Conservation (phyloP, 768 basidiomycete genomes). For the Lactarius indigo region DNA sequence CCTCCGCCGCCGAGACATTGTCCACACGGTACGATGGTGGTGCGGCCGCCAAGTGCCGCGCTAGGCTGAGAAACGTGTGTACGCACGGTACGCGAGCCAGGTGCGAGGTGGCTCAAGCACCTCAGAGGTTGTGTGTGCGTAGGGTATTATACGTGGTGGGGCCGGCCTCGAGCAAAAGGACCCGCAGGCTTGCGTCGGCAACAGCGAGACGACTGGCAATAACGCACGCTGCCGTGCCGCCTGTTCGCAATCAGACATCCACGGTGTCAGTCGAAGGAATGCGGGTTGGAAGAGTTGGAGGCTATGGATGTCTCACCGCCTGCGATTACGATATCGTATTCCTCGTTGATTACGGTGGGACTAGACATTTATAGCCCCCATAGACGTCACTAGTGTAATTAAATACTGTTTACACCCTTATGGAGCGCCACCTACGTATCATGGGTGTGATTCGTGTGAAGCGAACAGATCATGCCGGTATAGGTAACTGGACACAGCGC, state of each 20-base stretch:
- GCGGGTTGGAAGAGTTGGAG: no score
- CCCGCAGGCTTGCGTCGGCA: slow-evolving; percentile 50
- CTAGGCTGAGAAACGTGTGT: slow-evolving; percentile 40
- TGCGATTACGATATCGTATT: slow-evolving; percentile 19
- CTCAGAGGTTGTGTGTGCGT: slow-evolving; percentile 53
- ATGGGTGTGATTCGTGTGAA: no score
- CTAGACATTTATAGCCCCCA: not conserved
- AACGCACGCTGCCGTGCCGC: slow-evolving; percentile 53
- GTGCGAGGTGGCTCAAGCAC: slow-evolving; percentile 41
- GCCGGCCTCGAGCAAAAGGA: slow-evolving; percentile 60
- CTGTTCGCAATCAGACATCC: not conserved
- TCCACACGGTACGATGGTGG: slow-evolving; percentile 41
- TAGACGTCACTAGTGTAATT: no score
- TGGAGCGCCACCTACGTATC: no score
- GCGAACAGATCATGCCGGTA: no score
- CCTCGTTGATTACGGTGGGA: not conserved
- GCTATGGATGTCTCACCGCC: slow-evolving; percentile 26
- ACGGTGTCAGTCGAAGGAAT: not conserved
- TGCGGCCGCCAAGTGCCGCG: slow-evolving; percentile 43
- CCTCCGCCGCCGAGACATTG: slow-evolving; percentile 61
- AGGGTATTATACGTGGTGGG: slow-evolving; percentile 44
- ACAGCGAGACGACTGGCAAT: slow-evolving; percentile 52
- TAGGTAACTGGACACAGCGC: no score
- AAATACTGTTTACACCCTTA: no score
- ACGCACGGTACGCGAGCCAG: slow-evolving; percentile 41